Conservation (phyloP, 1,284 basidiomycete species). For the Schizophyllum commune region DNA sequence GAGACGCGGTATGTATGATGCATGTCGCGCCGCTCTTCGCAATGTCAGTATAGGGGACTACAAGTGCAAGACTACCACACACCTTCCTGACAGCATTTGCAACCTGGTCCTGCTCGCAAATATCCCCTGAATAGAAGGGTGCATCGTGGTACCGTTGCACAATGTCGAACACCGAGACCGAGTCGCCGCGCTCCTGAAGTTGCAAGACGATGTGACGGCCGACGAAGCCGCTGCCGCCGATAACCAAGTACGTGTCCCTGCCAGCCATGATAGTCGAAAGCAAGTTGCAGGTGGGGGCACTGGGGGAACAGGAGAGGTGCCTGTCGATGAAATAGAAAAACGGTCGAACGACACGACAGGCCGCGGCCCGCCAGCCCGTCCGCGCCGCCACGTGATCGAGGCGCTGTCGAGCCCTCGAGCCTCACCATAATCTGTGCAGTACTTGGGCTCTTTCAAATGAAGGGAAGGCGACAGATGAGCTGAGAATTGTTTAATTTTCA, state of each 20-base stretch:
- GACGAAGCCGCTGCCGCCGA: conserved; percentile 90
- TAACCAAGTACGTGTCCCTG: conserved; percentile 66
- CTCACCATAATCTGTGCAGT: too few species aligned
- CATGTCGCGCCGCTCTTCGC: conserved; percentile 71
- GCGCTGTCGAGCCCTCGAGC: too few species aligned
- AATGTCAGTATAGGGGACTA: conserved; percentile 6
- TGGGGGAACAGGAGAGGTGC: too few species aligned
- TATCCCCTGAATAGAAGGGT: conserved; percentile 81
- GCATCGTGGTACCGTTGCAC: conserved; percentile 85
- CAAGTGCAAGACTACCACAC: conserved; percentile 3
- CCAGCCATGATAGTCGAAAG: conserved; percentile 3
- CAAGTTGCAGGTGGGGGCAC: not conserved
- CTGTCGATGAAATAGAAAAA: not conserved
- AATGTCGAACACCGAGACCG: conserved; percentile 81
- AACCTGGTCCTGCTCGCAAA: conserved; percentile 71
- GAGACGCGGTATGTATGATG: conserved; percentile 96
- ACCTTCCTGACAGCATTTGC: conserved; percentile 70
- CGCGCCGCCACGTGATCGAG: not conserved
- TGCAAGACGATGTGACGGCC: conserved; percentile 86
- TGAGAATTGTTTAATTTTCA: too few species aligned
- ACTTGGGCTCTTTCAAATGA: too few species aligned
- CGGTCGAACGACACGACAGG: not conserved
- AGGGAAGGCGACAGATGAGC: too few species aligned
- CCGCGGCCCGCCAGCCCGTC: not conserved
- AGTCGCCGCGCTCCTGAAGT: conserved; percentile 71